Base-by-base conservation (phyloP, 768 basidiomycete species). In the Mycena galopus region DNA sequence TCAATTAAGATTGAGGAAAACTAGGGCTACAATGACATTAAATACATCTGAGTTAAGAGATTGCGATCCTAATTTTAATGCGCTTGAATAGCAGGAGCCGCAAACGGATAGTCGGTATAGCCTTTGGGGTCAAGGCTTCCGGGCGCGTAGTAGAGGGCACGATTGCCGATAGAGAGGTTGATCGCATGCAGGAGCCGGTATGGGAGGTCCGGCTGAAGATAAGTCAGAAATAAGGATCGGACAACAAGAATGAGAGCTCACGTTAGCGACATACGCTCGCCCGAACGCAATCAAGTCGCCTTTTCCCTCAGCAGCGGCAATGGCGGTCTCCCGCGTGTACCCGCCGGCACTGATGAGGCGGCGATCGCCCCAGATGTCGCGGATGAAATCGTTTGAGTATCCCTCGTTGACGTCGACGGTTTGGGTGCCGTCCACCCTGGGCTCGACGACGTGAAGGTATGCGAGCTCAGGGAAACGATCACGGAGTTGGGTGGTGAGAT, bases 381-480 rank as follows among this genome's bases (percentile, higher is more conserved):
- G n/a, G n/a, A n/a, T n/a, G n/a, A n/a, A n/a, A n/a, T n/a, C n/a
- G n/a, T n/a, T n/a, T n/a, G n/a, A n/a, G n/a, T n/a, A n/a, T 5
- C 66, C 69, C 0, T 42, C 75, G 4, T 56, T 47, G 51, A 42
- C 25, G 10, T 25, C 27, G 57, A 39, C 21, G 55, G 42, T 65
- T 11, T 55, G 61, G 50, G 47, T 21, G 60, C 77, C 78, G 65
- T 75, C 67, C 4, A 67, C 67, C n/a, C 77, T 78, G 2, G 85
- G 80, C 74, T 88, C 85, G 37, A 82, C 75, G 37, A 84, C 76
- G 70, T 88, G 87, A 3, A 89, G 70, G 79, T 88, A 89, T 6
- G 87, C 86, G 25, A 89, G 76, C 12, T 81, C 73, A 16, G 85
- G 84, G 58, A 79, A 79, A 27, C 79, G 81, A 39, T 74, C 66